phyloP scores from a whole-genome alignment of 2,329 filamentous ascomycete genomes.

The Hortaea sp. region DNA sequence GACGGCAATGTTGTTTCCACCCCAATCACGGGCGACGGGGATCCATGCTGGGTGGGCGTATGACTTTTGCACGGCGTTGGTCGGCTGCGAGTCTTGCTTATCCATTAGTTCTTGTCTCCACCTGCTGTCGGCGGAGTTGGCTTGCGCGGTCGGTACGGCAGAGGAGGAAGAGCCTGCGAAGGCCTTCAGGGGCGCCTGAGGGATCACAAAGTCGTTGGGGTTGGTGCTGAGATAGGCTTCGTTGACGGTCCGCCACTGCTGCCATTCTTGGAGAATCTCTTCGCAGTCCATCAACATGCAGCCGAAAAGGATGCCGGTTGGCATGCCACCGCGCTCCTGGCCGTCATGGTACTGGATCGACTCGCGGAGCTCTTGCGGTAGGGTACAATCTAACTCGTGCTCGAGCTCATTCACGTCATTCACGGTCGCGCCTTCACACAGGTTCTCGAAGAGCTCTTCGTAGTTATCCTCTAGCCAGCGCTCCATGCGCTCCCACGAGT shows the following conservation, averaged over 20 bases:
- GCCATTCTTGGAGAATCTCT: slow-evolving; percentile 96
- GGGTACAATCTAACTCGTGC: slow-evolving; percentile 85
- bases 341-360: slow-evolving; percentile 87
- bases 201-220: slow-evolving; percentile 42
- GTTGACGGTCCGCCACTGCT: slow-evolving; percentile 90
- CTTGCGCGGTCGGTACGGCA: slow-evolving; percentile 29
- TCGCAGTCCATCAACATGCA: slow-evolving; percentile 96
- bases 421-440: slow-evolving; percentile 80
- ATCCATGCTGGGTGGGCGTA: slow-evolving; percentile 96
- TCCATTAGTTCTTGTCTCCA: slow-evolving; percentile 81
- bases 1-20: slow-evolving; percentile 91
- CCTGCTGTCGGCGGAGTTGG: slow-evolving; percentile 31
- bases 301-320: slow-evolving; percentile 86
- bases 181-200: slow-evolving; percentile 59
- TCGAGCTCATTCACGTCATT: slow-evolving; percentile 97
- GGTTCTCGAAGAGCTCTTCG: slow-evolving; percentile 83
- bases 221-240: slow-evolving; percentile 67
- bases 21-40: slow-evolving; percentile 92
- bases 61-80: slow-evolving; percentile 77
- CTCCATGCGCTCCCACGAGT: slow-evolving; percentile 93
- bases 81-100: slow-evolving; percentile 79
- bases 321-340: slow-evolving; percentile 86
- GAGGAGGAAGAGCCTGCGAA: slow-evolving; percentile 58
- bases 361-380: slow-evolving; percentile 87
- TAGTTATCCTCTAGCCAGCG: slow-evolving; percentile 92